phyloP scores from a whole-genome alignment of 495 filamentous ascomycete species.

The Penicillium parvum region DNA sequence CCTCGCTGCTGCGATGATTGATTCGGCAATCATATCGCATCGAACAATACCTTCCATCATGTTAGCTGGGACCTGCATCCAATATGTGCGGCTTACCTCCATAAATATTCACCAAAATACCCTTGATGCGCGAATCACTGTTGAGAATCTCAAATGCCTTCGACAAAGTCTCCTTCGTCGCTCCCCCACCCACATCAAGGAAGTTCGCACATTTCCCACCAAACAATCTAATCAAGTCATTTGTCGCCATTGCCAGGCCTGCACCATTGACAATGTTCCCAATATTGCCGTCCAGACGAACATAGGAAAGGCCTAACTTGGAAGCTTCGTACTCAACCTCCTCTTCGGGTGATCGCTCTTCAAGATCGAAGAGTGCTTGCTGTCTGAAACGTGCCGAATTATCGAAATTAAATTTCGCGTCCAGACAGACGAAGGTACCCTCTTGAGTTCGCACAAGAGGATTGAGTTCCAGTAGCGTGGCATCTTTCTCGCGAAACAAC shows the following conservation, averaged over 20 bases:
- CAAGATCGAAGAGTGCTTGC: conserved; percentile 19
- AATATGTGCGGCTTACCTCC: conserved; percentile 16
- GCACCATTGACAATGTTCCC: conserved; percentile 35
- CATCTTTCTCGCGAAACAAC: conserved; percentile 32
- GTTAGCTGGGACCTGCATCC: not conserved
- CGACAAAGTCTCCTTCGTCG: conserved; percentile 23
- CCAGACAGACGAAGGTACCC: conserved; percentile 24
- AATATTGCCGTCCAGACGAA: conserved; percentile 30
- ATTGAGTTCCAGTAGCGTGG: conserved; percentile 32
- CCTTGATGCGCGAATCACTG: conserved; percentile 19
- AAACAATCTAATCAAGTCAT: conserved; percentile 25
- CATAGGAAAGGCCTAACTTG: conserved; percentile 24
- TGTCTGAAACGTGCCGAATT: conserved; percentile 26
- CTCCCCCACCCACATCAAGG: conserved; percentile 28
- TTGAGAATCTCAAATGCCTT: conserved; percentile 29
- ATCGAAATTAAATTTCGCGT: conserved; percentile 32
- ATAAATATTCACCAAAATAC: conserved; percentile 30
- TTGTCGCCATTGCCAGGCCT: conserved; percentile 35
- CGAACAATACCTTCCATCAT: conserved; percentile 26
- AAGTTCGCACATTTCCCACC: conserved; percentile 33
- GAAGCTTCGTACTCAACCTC: conserved; percentile 21
- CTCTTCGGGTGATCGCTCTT: conserved; percentile 15
- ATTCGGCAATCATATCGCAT: conserved; percentile 35
- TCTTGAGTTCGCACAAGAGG: conserved; percentile 27
- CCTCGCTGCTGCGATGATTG: conserved; percentile 24